Conservation (phyloP, 495 filamentous ascomycete species). For the Podospora pseudoanserina region DNA sequence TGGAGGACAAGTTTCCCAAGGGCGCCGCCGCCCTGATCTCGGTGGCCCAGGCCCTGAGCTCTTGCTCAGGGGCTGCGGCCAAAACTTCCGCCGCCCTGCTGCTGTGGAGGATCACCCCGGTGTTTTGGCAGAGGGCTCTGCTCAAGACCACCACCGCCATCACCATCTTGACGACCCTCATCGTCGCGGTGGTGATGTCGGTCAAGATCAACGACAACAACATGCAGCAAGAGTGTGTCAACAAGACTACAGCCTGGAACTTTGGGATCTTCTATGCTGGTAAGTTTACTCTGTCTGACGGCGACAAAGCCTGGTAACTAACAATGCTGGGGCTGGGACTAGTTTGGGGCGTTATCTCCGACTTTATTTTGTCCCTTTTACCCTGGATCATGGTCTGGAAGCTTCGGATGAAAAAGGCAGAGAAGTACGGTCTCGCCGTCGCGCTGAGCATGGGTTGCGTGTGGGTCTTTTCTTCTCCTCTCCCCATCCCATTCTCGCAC, state of each 20-base stretch:
- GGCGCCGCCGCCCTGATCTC: neutral
- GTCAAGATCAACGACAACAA: neutral
- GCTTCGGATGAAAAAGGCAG: constrained; percentile 21
- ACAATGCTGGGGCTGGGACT: neutral
- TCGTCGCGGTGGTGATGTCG: neutral
- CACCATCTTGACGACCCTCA: neutral
- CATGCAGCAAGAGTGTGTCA: neutral
- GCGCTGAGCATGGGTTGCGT: constrained; percentile 30
- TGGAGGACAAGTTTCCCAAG: neutral
- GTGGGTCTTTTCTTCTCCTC: constrained; percentile 8
- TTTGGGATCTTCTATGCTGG: neutral
- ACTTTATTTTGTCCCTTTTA: constrained; percentile 16
- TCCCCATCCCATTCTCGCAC: no score
- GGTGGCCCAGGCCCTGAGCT: neutral
- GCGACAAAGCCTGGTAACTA: neutral
- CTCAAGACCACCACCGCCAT: neutral
- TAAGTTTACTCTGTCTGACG: neutral
- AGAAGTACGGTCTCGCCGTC: constrained; percentile 26
- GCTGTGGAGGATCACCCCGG: neutral
- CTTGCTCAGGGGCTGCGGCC: neutral
- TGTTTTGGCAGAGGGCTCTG: neutral
- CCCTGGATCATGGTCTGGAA: constrained; percentile 32
- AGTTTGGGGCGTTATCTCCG: constrained; percentile 16
- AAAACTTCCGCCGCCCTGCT: neutral
- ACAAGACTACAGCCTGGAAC: neutral